phyloP scores from a whole-genome alignment of 805 yeast species.

The Barnettozyma californica region DNA sequence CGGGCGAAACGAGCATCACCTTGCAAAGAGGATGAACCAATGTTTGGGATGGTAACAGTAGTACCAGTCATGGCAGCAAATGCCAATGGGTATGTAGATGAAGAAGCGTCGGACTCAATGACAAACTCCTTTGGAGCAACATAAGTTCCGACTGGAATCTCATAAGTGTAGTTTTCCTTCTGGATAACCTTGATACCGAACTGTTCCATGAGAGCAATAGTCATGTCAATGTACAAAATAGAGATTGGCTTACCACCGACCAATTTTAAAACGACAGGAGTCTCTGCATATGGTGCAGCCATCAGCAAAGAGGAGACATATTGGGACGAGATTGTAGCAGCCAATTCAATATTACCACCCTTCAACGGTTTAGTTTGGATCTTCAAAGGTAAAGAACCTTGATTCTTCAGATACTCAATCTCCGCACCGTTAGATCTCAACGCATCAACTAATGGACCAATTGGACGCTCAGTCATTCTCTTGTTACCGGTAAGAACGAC shows the following conservation, averaged over 20 bases:
- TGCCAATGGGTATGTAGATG: constrained; percentile 96
- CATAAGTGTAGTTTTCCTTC: constrained; percentile 81
- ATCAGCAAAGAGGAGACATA: constrained; percentile 92
- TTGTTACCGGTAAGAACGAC: constrained; percentile 86
- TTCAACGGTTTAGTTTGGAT: constrained; percentile 68
- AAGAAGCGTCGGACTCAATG: constrained; percentile 94
- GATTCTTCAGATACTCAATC: constrained; percentile 62
- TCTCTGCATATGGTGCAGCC: constrained; percentile 95
- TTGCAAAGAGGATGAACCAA: constrained; percentile 86
- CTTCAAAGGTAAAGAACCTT: constrained; percentile 83
- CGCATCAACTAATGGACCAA: constrained; percentile 94
- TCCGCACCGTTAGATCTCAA: constrained; percentile 72
- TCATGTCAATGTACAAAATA: constrained; percentile 94
- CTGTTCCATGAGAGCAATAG: constrained; percentile 87
- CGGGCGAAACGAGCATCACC: constrained; percentile 97
- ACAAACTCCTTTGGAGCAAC: constrained; percentile 79
- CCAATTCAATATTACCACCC: constrained; percentile 91
- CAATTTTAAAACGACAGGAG: constrained; percentile 80
- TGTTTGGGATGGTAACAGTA: constrained; percentile 87
- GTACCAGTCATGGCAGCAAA: constrained; percentile 96
- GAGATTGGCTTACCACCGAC: constrained; percentile 98
- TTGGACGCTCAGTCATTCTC: constrained; percentile 96
- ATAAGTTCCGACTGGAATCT: constrained; percentile 81
- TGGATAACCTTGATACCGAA: constrained; percentile 78
- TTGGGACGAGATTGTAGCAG: constrained; percentile 95